Evolutionary conservation across 2,329 filamentous ascomycete genomes (phyloP), one percentile per base, ranked within the genome.

Genomic region (Verruconis gallopava): DNA sequence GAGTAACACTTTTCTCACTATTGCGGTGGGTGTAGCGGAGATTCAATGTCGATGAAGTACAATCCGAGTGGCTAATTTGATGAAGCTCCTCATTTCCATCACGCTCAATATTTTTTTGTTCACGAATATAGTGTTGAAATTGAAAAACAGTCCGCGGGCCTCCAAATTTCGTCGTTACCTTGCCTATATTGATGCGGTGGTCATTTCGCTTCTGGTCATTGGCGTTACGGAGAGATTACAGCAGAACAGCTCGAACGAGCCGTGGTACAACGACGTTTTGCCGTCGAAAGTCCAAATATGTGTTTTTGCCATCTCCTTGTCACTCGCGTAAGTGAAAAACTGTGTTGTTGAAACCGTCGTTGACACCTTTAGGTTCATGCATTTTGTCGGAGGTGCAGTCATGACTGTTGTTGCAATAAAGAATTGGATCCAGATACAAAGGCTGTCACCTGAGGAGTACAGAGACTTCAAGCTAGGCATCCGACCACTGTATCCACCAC

Each of bases 351-450:
- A n/a, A n/a, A n/a, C n/a, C n/a, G n/a, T n/a, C n/a, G n/a, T n/a
- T n/a, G n/a, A n/a, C n/a, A n/a, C n/a, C n/a, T n/a, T n/a, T n/a
- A 30, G 25, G 25, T 30, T 30, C n/a, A 9, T 30, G 25, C 25
- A 30, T 30, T 9, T 30, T 30, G 25, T 30, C 9, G 25, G 9
- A 9, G 25, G 25, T 9, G 25, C 25, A 30, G n/a, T n/a, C 9
- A 30, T 30, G 25, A n/a, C 25, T n/a, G 25, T 30, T n/a, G 25
- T 30, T 30, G 25, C 25, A n/a, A 30, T 30, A n/a, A 30, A n/a
- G n/a, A 30, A 30, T 30, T 30, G 25, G 25, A n/a, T 30, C 6
- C 25, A 30, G n/a, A n/a, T 30, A 9, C 25, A 30, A 30, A 9
- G 25, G n/a, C 25, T 30, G 9, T 30, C 25, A 9, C 25, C 25